Base-by-base conservation (phyloP, 805 yeast genomes). In the Martiniozyma abietophila region DNA sequence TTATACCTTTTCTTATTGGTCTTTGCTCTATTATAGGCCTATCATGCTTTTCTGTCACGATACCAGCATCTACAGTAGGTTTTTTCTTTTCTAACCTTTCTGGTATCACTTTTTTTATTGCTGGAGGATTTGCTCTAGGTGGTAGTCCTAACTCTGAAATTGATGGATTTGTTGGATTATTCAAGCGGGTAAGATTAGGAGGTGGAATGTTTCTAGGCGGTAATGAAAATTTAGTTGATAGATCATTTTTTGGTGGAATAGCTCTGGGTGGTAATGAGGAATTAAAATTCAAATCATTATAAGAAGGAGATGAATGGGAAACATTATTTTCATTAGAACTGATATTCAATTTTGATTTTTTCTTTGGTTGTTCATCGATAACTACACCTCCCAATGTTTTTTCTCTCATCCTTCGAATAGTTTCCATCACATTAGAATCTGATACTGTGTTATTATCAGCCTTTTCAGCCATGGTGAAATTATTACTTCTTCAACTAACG, bases 61-160 rank as follows among this genome's bases (percentile, higher is more conserved):
- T 14, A 7, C 24, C 10, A 8, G 25, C 5, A 16, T 14, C 21
- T 4, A 18, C 8, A 6, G 9, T 5, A 23, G 29, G 20, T 16
- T 16, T 16, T 11, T 6, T 16, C 4, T 27, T 4, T 3, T 9
- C 8, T 5, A 39, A 32, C 10, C 39, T 26, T 8, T 41, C 37
- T 2, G 44, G 44, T 12, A 40, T 25, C 5, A 5, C 11, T 7
- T 9, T 18, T 3, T 9, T 11, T 6, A 20, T 10, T 7, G 29
- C 18, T 14, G 36, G 30, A 6, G 41, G 32, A 9, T n/a, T 30
- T 5, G 37, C 37, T 14, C 37, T 28, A 7, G 37, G 31, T 12
- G 18, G 29, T 35, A n/a, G n/a, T n/a, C n/a, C n/a, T n/a, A n/a
- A n/a, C n/a, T n/a, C n/a, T n/a, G n/a, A n/a, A n/a, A n/a, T n/a